phyloP scores from a whole-genome alignment of 2,329 filamentous ascomycete species.

The Pestalotiopsis sp. region DNA sequence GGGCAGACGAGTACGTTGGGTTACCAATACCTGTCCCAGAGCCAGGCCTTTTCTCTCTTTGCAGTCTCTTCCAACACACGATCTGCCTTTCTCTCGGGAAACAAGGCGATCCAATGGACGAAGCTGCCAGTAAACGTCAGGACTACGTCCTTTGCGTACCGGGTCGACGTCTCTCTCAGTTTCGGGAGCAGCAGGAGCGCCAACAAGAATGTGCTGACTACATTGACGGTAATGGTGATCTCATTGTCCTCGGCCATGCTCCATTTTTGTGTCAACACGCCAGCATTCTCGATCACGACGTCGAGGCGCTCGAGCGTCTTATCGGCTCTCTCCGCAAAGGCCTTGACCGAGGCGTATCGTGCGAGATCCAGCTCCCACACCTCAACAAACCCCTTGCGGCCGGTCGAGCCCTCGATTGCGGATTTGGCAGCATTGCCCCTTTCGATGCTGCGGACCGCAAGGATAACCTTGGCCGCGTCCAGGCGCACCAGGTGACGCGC shows the following conservation, averaged over 20 bases:
- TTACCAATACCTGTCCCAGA: slow-evolving; percentile 9
- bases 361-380: slow-evolving; percentile 49
- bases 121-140: slow-evolving; percentile 21
- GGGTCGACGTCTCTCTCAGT: slow-evolving; percentile 26
- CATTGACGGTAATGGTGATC: slow-evolving; percentile 44
- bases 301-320: slow-evolving; percentile 43
- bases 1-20: background rate
- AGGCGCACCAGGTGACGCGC: slow-evolving; percentile 30
- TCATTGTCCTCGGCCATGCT: slow-evolving; percentile 48
- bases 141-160: slow-evolving; percentile 13
- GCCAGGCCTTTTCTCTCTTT: slow-evolving; percentile 8
- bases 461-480: slow-evolving; percentile 28
- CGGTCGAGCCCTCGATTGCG: slow-evolving; percentile 28
- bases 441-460: slow-evolving; percentile 29
- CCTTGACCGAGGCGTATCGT: slow-evolving; percentile 40
- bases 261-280: slow-evolving; percentile 43
- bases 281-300: slow-evolving; percentile 44
- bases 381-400: slow-evolving; percentile 27
- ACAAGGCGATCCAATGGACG: slow-evolving; percentile 18
- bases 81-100: slow-evolving; percentile 16
- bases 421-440: slow-evolving; percentile 39
- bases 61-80: slow-evolving; percentile 17
- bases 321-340: slow-evolving; percentile 38
- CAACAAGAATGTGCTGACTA: slow-evolving; percentile 32
- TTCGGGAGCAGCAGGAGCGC: slow-evolving; percentile 33